phyloP scores from a whole-genome alignment of 73 alveolate species.

The Tetrahymena thermophila region DNA sequence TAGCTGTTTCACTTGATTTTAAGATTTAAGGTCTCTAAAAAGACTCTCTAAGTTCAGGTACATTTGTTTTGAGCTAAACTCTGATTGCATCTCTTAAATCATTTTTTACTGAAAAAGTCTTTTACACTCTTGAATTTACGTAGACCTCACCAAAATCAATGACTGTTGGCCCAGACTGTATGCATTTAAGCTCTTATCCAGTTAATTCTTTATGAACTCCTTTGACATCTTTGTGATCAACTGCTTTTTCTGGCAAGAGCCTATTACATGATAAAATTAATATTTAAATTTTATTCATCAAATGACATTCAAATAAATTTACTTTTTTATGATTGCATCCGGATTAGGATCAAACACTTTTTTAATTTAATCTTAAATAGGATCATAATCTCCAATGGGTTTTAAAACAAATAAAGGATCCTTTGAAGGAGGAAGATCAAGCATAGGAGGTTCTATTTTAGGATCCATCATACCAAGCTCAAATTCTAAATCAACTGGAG shows the following conservation, averaged over 20 bases:
- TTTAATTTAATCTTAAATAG: slow-evolving; percentile 9
- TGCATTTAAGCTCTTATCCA: slow-evolving; percentile 30
- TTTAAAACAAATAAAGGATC: slow-evolving; percentile 37
- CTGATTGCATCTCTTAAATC: slow-evolving; percentile 36
- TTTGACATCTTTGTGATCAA: slow-evolving; percentile 29
- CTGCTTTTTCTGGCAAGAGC: slow-evolving; percentile 19
- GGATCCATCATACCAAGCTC: slow-evolving; percentile 29
- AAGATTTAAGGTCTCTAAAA: slow-evolving; percentile 10
- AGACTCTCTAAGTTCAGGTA: slow-evolving; percentile 1
- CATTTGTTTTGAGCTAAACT: slow-evolving; percentile 15
- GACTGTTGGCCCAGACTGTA: slow-evolving; percentile 31
- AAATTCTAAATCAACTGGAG: slow-evolving; percentile 34
- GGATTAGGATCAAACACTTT: slow-evolving; percentile 42
- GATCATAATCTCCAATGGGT: slow-evolving; percentile 36
- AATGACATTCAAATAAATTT: not conserved
- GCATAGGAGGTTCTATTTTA: slow-evolving; percentile 1
- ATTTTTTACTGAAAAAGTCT: slow-evolving; percentile 32
- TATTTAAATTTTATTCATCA: not conserved
- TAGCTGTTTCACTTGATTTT: slow-evolving; percentile 37
- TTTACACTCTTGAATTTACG: slow-evolving; percentile 8
- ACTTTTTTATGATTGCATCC: not conserved
- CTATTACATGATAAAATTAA: not conserved
- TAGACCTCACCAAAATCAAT: slow-evolving; percentile 39
- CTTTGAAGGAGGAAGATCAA: slow-evolving; percentile 17
- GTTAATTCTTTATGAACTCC: slow-evolving; percentile 31